Percentiles rank a stretch among this genome's conserved stretches.
These are phyloP conservation scores for Brachypodium distachyon DNA, from an alignment of 202 grass and related monocot genomes.

Conservation along the genomic window DNA sequence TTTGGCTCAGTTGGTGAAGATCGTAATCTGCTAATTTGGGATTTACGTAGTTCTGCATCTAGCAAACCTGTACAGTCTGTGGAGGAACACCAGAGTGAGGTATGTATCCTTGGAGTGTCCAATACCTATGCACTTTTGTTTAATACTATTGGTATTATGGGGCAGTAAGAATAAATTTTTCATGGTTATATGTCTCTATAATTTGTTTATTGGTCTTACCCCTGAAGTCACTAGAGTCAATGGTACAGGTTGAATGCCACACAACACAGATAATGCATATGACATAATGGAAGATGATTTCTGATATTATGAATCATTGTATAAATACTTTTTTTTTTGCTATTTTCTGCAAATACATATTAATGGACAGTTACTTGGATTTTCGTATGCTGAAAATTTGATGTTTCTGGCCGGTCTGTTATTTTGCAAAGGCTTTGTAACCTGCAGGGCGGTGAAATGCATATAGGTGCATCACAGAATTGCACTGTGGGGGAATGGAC, in stretches of 20 bases:
- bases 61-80: constrained; percentile 80
- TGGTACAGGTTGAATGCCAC: not conserved
- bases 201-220: constrained; percentile 5
- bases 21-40: constrained; percentile 79
- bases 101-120: constrained; percentile 27
- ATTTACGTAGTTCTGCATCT: constrained; percentile 40
- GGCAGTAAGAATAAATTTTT: not conserved
- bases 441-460: no score
- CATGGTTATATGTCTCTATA: not conserved
- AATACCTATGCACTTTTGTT: not conserved
- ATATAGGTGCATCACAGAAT: no score
- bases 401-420: not conserved
- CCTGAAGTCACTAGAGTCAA: not conserved
- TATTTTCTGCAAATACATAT: no score
- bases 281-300: no score
- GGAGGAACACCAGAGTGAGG: constrained; percentile 83
- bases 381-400: not conserved
- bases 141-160: no score
- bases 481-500: no score
- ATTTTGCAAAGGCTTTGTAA: no score
- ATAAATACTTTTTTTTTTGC: no score
- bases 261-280: not conserved
- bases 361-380: not conserved
- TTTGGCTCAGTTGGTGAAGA: constrained; percentile 97
- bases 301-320: no score